These are phyloP conservation scores for Mycena citricolor DNA, from an alignment of 1,284 basidiomycete genomes.

Conservation along the genomic window DNA sequence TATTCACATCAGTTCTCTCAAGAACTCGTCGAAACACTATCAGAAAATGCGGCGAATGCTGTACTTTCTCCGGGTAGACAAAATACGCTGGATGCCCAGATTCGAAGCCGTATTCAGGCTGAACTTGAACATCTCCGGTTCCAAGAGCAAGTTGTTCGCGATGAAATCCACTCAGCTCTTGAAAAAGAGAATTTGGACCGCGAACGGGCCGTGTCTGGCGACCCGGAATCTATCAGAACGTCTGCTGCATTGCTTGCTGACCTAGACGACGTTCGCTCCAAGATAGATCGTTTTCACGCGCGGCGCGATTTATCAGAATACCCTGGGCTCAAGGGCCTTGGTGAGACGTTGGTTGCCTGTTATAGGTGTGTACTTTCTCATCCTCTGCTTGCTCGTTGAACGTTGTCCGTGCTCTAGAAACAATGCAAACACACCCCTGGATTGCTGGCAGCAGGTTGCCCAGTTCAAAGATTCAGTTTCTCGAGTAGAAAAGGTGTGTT, in stretches of 20 bases:
- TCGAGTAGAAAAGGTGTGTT: conserved; percentile 56
- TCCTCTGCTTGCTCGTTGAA: conserved; percentile 13
- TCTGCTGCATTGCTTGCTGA: conserved; percentile 66
- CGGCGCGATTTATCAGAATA: conserved; percentile 56
- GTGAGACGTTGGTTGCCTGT: conserved; percentile 66
- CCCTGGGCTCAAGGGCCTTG: conserved; percentile 54
- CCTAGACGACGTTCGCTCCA: conserved; percentile 66
- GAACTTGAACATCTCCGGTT: conserved; percentile 62
- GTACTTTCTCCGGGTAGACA: conserved; percentile 65
- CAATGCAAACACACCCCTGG: conserved; percentile 58
- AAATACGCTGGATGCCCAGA: conserved; percentile 64
- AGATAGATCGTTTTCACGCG: conserved; percentile 72
- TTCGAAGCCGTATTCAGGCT: conserved; percentile 63
- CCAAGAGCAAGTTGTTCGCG: conserved; percentile 64
- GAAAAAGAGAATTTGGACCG: conserved; percentile 80
- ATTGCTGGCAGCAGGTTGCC: conserved; percentile 78
- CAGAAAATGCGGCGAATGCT: conserved; percentile 58
- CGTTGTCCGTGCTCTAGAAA: conserved; percentile 49
- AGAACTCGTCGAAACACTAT: conserved; percentile 72
- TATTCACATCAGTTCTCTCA: conserved; percentile 84
- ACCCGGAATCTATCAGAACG: conserved; percentile 48
- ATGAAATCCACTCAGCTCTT: conserved; percentile 67
- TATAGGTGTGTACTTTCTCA: conserved; percentile 56
- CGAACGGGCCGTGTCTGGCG: conserved; percentile 55
- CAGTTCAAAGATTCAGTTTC: conserved; percentile 72